A percentile compares a stretch with the other conserved stretches of the same genome.
These are phyloP conservation scores for Carpinus viminea DNA, from an alignment of 306 rosid species.

Conservation along the genomic window DNA sequence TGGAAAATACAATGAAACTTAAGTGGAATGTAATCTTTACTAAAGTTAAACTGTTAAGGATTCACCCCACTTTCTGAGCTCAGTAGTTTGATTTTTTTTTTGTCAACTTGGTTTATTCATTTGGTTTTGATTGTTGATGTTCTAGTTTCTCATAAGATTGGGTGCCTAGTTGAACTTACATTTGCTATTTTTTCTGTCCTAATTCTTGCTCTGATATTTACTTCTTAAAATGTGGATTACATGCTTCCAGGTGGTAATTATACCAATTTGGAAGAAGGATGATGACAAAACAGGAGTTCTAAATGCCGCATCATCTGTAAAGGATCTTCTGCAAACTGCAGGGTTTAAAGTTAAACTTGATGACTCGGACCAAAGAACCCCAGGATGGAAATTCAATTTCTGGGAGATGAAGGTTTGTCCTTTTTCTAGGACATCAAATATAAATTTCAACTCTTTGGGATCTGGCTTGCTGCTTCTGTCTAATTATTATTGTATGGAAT, in stretches of 20 bases:
- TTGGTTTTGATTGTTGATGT: neutral
- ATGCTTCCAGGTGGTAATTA: constrained; percentile 74
- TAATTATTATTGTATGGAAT: neutral
- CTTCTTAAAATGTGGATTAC: constrained; percentile 18
- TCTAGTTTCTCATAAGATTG: neutral
- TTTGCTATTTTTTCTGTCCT: neutral
- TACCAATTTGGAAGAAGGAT: constrained; percentile 97
- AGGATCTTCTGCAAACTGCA: constrained; percentile 55
- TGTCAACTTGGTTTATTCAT: neutral
- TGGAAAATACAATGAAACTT: too few species aligned
- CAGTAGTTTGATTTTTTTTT: neutral
- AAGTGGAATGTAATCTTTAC: too few species aligned
- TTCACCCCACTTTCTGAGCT: neutral
- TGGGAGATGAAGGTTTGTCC: constrained; percentile 96
- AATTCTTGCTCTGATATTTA: neutral
- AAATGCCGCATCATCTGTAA: constrained; percentile 67
- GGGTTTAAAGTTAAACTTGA: constrained; percentile 83
- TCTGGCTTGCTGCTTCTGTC: constrained; percentile 20
- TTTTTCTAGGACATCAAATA: constrained; percentile 14
- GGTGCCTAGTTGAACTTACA: neutral
- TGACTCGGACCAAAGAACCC: constrained; percentile 86
- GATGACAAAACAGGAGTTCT: constrained; percentile 66
- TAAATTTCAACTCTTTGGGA: neutral
- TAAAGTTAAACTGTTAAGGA: too few species aligned
- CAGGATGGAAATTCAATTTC: constrained; percentile 98